Evolutionary conservation across 192 early-diverging fungal species (phyloP), one percentile per base, ranked within the genome.

Genomic region (Umbelopsis vinacea): DNA sequence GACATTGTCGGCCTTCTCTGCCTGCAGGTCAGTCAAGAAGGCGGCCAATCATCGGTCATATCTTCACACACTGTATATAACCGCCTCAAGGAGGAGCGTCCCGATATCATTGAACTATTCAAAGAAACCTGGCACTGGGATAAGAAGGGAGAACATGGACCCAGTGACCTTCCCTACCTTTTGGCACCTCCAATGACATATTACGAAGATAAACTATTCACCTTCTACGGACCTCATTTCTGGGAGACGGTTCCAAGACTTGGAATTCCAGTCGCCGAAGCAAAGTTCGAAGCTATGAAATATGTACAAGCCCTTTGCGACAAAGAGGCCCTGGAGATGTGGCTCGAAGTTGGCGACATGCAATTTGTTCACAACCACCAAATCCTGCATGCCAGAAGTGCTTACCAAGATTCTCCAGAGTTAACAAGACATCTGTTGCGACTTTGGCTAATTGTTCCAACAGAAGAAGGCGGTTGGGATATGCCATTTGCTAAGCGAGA

Each of bases 31-130:
- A 79, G 74, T 33, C 14, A 63, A 6, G 67, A 80, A 29, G 81
- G 81, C 19, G 81, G 81, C 17, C 33, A 68, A 38, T 76, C 74
- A 19, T 80, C 74, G 0, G 60, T 82, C 15, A 73, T 79, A 23
- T 82, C 81, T 11, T 82, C 81, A 19, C 81, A 80, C 38, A 82
- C 81, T 5, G 67, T 82, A n/a, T 82, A 79, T 50, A 82, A 79
- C 67, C 67, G 70, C 23, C 69, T 82, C 9, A 70, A 69, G 14
- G 73, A 71, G 24, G 50, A 63, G 3, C 73, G 81, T 6, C 74
- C 73, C 3, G 81, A 82, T 73, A 72, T 82, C 22, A 52, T 76
- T 12, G 70, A 75, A 22, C 45, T 75, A 15, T 50, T 82, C 22
- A 79, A 78, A 29, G 29, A 72, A 35, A 17, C 71, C 26, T 82